Base-by-base conservation (phyloP, 2,329 filamentous ascomycete genomes). In the Tolypocladium endophyticum region DNA sequence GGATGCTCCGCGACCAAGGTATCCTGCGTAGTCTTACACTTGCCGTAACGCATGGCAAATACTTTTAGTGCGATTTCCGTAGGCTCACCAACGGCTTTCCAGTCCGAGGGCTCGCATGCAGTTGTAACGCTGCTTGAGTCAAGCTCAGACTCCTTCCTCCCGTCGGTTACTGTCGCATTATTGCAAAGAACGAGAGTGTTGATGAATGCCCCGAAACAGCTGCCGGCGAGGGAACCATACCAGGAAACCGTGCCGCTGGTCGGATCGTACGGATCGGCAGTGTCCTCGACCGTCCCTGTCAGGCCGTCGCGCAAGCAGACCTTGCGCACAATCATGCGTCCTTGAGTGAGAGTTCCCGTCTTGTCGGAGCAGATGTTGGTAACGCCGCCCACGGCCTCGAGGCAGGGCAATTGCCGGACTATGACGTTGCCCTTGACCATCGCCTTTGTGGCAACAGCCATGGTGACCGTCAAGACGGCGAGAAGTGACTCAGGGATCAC, bases 31-130 rank as follows among this genome's bases (percentile, higher is more conserved):
- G 71, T 69, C 68, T 80, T 80, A 57, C 75, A 78, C 61, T 79
- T 78, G 36, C 80, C 78, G 65, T 89, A 89, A 23, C 87, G 83
- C 74, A 86, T 85, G 55, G 87, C 86, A 62, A 90, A 87, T 12
- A 90, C 87, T 63, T 88, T 86, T 20, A 90, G 81, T 14, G 88
- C 87, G 61, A 90, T 88, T 65, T 90, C 87, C 4, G 88, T 90
- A 4, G 86, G 85, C 64, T 88, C 85, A 56, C 86, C 87, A 50
- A 85, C 74, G 25, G 84, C 84, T 50, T 76, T 79, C 84, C 85
- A 88, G 2, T 75, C 69, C 4, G 72, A 69, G 35, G 73, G 71
- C 20, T 75, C 72, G 18, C 76, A 73, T n/a, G 74, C 68, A 11
- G 77, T 79, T 5, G 77, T 77, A 56, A 76, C 74, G 38, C 78